These are phyloP conservation scores for Sporothrix curviconia DNA, from an alignment of 2,329 filamentous ascomycete genomes.

Conservation along the genomic window DNA sequence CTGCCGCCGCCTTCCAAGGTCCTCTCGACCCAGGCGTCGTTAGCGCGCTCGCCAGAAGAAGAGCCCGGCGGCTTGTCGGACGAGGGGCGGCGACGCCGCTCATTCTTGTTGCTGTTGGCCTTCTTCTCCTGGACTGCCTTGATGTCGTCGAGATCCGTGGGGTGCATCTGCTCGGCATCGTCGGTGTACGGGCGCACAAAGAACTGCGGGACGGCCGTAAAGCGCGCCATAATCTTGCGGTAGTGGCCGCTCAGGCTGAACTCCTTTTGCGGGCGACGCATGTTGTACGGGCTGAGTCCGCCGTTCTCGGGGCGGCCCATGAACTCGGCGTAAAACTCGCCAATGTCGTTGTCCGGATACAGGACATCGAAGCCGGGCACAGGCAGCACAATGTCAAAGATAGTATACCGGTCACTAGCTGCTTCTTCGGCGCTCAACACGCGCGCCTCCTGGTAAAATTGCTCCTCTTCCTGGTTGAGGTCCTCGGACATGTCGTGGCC, in stretches of 20 bases:
- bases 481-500: conserved; percentile 61
- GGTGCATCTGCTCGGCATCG: conserved; percentile 75
- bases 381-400: conserved; percentile 86
- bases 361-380: conserved; percentile 85
- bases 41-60: conserved; percentile 24
- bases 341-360: conserved; percentile 78
- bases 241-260: conserved; percentile 85
- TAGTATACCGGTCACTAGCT: conserved; percentile 64
- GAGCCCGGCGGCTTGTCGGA: conserved; percentile 2
- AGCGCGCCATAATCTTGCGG: conserved; percentile 71
- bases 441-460: conserved; percentile 52
- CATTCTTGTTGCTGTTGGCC: not conserved
- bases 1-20: conserved; percentile 31
- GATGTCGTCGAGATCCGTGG: conserved; percentile 74
- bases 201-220: conserved; percentile 57
- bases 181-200: conserved; percentile 64
- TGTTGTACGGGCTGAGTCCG: conserved; percentile 70
- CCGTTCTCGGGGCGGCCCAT: conserved; percentile 79
- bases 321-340: conserved; percentile 76
- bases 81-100: conserved; percentile 23
- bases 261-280: conserved; percentile 81
- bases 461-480: conserved; percentile 37
- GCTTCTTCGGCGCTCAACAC: conserved; percentile 72
- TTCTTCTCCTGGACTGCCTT: conserved; percentile 23
- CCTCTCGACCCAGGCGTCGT: conserved; percentile 37